phyloP scores from a whole-genome alignment of 2,329 filamentous ascomycete genomes.

The Pseudomassariella vexata region DNA sequence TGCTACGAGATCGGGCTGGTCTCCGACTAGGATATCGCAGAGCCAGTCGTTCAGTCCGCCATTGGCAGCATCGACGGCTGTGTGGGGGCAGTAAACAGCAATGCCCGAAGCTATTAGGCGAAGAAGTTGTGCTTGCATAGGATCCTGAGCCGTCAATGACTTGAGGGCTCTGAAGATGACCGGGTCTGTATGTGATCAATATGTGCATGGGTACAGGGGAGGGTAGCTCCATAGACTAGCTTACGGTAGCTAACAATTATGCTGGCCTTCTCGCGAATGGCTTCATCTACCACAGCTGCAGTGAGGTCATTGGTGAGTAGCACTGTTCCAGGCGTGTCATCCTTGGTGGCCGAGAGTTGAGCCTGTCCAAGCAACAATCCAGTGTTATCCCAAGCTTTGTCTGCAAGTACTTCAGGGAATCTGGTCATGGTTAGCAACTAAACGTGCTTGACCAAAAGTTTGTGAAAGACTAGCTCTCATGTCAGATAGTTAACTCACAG shows the following conservation, averaged over 20 bases:
- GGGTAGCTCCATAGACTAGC: constrained; percentile 12
- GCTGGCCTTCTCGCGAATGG: constrained; percentile 68
- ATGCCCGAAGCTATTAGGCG: constrained; percentile 79
- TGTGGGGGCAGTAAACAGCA: constrained; percentile 94
- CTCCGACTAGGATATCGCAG: constrained; percentile 71
- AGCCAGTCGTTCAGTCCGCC: constrained; percentile 92
- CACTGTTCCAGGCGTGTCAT: constrained; percentile 30
- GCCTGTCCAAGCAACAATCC: constrained; percentile 56
- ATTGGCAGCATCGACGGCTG: constrained; percentile 81
- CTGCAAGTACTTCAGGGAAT: constrained; percentile 84
- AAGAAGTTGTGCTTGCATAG: constrained; percentile 81
- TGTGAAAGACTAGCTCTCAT: too few species aligned
- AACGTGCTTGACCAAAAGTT: not conserved
- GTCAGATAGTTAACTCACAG: constrained; percentile 60
- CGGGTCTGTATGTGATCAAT: constrained; percentile 61
- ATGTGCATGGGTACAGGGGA: constrained; percentile 7
- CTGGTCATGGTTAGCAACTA: constrained; percentile 34
- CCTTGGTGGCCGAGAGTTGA: constrained; percentile 50
- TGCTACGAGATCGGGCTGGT: constrained; percentile 20
- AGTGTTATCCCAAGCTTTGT: constrained; percentile 94
- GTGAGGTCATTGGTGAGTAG: constrained; percentile 83
- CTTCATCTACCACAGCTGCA: constrained; percentile 81
- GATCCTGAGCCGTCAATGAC: constrained; percentile 74
- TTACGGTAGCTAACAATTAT: constrained; percentile 86
- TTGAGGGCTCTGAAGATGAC: constrained; percentile 95